Percentiles rank a stretch among this genome's conserved stretches.
Evolutionary conservation across 1,139 yeast genomes (phyloP).

Genomic region (Waltiozyma sp.): DNA sequence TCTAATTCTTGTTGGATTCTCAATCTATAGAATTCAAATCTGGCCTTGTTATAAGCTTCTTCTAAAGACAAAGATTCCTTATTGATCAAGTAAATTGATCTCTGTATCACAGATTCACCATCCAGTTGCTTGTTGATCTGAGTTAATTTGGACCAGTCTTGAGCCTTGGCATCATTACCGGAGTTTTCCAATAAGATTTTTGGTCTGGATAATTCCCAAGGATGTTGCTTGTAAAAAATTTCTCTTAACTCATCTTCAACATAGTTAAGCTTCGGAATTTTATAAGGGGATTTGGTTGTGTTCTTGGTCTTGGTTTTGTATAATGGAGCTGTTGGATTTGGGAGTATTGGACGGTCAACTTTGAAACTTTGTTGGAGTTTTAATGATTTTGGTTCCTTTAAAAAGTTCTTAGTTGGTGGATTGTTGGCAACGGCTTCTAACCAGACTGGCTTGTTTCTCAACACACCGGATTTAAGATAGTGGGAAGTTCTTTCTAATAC

Average conservation of each 20-base stretch:
- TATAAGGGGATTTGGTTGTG: conserved; percentile 20
- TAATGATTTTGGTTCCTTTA: conserved; percentile 33
- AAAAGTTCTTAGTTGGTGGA: conserved; percentile 63
- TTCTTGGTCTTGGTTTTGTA: conserved; percentile 31
- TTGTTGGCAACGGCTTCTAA: conserved; percentile 67
- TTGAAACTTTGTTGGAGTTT: conserved; percentile 18
- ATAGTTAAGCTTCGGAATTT: conserved; percentile 42
- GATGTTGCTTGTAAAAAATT: conserved; percentile 83
- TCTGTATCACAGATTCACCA: conserved; percentile 91
- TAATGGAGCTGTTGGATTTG: conserved; percentile 12
- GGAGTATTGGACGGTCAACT: conserved; percentile 14
- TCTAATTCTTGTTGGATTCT: conserved; percentile 80
- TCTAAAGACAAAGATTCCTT: conserved; percentile 28
- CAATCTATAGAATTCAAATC: conserved; percentile 77
- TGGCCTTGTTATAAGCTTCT: conserved; percentile 75
- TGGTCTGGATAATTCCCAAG: conserved; percentile 98
- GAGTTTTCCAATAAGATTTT: conserved; percentile 69
- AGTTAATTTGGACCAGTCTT: conserved; percentile 71
- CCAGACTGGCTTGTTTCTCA: conserved; percentile 74
- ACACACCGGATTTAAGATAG: conserved; percentile 52
- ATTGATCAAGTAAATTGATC: conserved; percentile 63
- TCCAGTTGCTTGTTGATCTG: conserved; percentile 69
- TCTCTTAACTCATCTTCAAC: conserved; percentile 77
- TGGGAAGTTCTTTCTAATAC: conserved; percentile 73
- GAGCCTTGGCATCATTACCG: conserved; percentile 39